phyloP scores from a whole-genome alignment of 106 monocot species.

The Phalaenopsis equestris region DNA sequence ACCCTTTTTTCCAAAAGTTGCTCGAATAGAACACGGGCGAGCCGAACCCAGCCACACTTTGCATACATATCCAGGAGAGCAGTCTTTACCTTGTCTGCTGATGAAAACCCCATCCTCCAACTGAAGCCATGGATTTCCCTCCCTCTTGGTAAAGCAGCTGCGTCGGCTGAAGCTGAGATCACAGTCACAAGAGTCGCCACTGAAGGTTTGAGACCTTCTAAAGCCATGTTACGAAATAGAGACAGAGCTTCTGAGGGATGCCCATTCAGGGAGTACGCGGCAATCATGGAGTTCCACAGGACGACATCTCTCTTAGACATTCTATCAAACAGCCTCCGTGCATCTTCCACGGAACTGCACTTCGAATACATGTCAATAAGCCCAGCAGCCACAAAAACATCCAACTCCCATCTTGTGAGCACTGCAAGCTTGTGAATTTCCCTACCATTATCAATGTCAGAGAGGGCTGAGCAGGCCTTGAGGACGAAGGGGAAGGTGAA shows the following conservation, averaged over 20 bases:
- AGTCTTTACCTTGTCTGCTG: slow-evolving; percentile 49
- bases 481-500: slow-evolving; percentile 85
- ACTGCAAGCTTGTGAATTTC: slow-evolving; percentile 36
- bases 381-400: slow-evolving; percentile 67
- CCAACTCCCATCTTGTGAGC: slow-evolving; percentile 23
- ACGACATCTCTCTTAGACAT: slow-evolving; percentile 39
- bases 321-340: slow-evolving; percentile 47
- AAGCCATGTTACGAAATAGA: slow-evolving; percentile 43
- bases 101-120: slow-evolving; percentile 40
- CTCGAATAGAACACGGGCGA: slow-evolving; percentile 59
- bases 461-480: slow-evolving; percentile 61
- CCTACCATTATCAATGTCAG: slow-evolving; percentile 32
- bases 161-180: slow-evolving; percentile 54
- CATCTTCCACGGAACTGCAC: slow-evolving; percentile 47
- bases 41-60: slow-evolving; percentile 56
- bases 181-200: slow-evolving; percentile 61
- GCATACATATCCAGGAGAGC: slow-evolving; percentile 84
- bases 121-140: slow-evolving; percentile 58
- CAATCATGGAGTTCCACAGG: slow-evolving; percentile 90
- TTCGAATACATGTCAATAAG: slow-evolving; percentile 80
- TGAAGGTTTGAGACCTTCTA: slow-evolving; percentile 32
- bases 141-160: slow-evolving; percentile 43
- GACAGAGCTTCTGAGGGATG: slow-evolving; percentile 42
- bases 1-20: slow-evolving; percentile 34
- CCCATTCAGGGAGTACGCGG: slow-evolving; percentile 53